These are phyloP conservation scores for Aureobasidium sp. DNA, from an alignment of 2,329 filamentous ascomycete species.

Conservation along the genomic window DNA sequence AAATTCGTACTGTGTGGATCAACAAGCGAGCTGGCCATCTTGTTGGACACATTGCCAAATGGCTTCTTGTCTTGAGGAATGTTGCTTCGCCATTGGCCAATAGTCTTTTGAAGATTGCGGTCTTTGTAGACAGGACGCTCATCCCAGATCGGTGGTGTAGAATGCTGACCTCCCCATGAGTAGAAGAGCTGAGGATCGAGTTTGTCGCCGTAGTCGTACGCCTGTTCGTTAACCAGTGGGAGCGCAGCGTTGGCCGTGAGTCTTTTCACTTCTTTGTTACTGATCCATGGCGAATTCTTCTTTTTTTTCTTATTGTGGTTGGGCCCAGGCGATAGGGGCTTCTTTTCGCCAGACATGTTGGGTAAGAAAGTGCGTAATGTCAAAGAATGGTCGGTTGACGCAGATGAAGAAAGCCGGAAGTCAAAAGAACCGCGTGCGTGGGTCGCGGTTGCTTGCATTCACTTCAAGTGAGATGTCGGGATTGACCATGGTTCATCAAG, in stretches of 20 bases:
- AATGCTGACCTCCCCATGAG: neutral
- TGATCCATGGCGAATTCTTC: constrained; percentile 17
- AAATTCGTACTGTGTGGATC: neutral
- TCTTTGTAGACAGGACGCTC: neutral
- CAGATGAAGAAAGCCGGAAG: neutral
- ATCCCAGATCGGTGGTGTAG: neutral
- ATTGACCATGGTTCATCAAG: too few relatives aligned
- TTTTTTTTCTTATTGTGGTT: too few relatives aligned
- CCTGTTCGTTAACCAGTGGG: neutral
- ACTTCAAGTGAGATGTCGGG: neutral
- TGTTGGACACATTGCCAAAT: neutral
- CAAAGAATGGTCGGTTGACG: neutral
- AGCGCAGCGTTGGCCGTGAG: neutral
- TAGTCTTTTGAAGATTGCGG: neutral
- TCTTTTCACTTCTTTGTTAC: constrained; percentile 2
- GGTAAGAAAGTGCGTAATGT: constrained; percentile 1
- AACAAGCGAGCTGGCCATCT: neutral
- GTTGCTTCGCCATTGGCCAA: neutral
- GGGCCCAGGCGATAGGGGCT: too few relatives aligned
- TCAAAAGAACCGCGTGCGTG: neutral
- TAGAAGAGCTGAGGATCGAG: constrained; percentile 2
- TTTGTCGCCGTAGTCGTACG: neutral
- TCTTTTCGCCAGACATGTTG: neutral
- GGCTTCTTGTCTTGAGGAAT: neutral
- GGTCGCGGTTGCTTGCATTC: constrained; percentile 9